phyloP scores from a whole-genome alignment of 129 eudicot genomes.

The sunflower (Helianthus annuus) region HanXRQr2.0-SUNRISE NC_035434.2:143473957-143474456 shows the following conservation, averaged over 20 bases:
- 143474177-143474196: conserved; percentile 48
- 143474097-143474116: conserved; percentile 22
- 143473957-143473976: conserved; percentile 15
- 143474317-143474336: conserved; percentile 49
- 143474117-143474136: conserved; percentile 37
- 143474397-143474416: conserved; percentile 43
- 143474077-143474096: conserved; percentile 33
- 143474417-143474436: conserved; percentile 55
- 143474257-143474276: conserved; percentile 76
- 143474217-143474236: conserved; percentile 78
- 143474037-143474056: background rate
- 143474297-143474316: conserved; percentile 36
- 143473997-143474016: background rate
- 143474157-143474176: conserved; percentile 3
- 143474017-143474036: background rate
- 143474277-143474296: conserved; percentile 49
- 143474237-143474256: conserved; percentile 59
- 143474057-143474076: background rate
- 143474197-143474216: conserved; percentile 62
- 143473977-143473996: conserved; percentile 46
- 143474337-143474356: conserved; percentile 69
- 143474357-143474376: conserved; percentile 59
- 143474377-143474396: conserved; percentile 68
- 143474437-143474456: conserved; percentile 62
- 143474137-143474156: conserved; percentile 36